These are phyloP conservation scores for Hymenotorrendiella dingleyae DNA, from an alignment of 2,329 filamentous ascomycete species.

Conservation along the genomic window DNA sequence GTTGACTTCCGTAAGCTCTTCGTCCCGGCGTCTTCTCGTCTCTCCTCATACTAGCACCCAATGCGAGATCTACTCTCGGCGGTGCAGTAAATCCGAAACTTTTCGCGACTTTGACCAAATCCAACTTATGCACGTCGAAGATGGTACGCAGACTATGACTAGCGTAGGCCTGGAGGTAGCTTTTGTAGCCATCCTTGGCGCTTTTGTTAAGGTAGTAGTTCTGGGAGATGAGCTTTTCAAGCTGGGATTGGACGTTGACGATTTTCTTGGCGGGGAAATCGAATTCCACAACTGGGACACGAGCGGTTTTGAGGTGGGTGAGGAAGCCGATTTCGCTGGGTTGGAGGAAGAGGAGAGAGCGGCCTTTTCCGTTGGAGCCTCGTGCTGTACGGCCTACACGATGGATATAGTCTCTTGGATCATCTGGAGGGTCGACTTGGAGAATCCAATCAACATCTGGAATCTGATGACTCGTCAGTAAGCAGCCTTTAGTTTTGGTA, in stretches of 20 bases:
- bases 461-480: conserved; percentile 47
- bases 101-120: conserved; percentile 78
- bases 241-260: conserved; percentile 79
- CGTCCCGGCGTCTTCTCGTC: conserved; percentile 64
- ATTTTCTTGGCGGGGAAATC: conserved; percentile 93
- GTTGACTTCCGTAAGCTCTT: conserved; percentile 73
- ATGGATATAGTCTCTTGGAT: conserved; percentile 88
- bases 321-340: conserved; percentile 91
- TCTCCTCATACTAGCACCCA: conserved; percentile 70
- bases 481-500: no score
- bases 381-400: conserved; percentile 91
- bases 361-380: conserved; percentile 75
- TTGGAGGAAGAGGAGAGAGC: conserved; percentile 87
- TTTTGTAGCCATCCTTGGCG: conserved; percentile 72
- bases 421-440: conserved; percentile 91
- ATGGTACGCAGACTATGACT: conserved; percentile 78
- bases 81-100: conserved; percentile 74
- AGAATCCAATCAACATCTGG: conserved; percentile 95
- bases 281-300: conserved; percentile 92
- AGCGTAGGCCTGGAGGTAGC: conserved; percentile 92
- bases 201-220: conserved; percentile 97
- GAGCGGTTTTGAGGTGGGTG: conserved; percentile 80
- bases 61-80: conserved; percentile 70
- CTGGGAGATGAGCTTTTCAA: conserved; percentile 88
- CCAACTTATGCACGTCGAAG: conserved; percentile 77